Evolutionary conservation across 306 rosid genomes (phyloP).

Genomic region (Boehmeria nivea): DNA sequence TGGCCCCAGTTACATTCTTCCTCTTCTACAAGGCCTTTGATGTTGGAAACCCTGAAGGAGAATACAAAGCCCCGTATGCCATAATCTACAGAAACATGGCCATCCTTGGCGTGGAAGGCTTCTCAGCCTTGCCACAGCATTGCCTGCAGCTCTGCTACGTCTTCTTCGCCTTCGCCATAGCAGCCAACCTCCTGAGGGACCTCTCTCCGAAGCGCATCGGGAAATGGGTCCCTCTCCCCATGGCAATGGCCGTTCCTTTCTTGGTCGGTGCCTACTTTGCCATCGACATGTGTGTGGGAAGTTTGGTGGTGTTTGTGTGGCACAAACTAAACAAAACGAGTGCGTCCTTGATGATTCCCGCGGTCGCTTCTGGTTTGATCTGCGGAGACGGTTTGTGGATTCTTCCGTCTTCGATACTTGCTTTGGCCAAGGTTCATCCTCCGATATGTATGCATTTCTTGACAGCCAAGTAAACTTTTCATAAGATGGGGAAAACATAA

Average conservation of each 20-base stretch:
- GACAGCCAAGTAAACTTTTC: constrained; percentile 30
- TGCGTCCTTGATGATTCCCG: constrained; percentile 80
- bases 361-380: constrained; percentile 94
- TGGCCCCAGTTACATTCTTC: constrained; percentile 84
- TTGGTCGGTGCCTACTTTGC: constrained; percentile 93
- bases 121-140: constrained; percentile 81
- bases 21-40: constrained; percentile 91
- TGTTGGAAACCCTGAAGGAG: constrained; percentile 75
- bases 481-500: constrained; percentile 4
- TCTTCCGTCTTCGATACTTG: constrained; percentile 87
- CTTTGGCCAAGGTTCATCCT: constrained; percentile 68
- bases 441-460: constrained; percentile 91
- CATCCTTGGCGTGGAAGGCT: constrained; percentile 80
- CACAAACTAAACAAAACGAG: constrained; percentile 40
- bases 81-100: constrained; percentile 94
- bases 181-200: constrained; percentile 72
- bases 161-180: constrained; percentile 70
- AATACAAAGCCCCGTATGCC: constrained; percentile 97
- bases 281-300: constrained; percentile 88
- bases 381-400: constrained; percentile 99
- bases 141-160: constrained; percentile 87
- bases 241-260: constrained; percentile 99
- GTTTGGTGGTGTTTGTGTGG: constrained; percentile 74
- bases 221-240: constrained; percentile 82
- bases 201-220: constrained; percentile 43